Base-by-base conservation (phyloP, 306 rosid species). In the Comarum palustre region DNA sequence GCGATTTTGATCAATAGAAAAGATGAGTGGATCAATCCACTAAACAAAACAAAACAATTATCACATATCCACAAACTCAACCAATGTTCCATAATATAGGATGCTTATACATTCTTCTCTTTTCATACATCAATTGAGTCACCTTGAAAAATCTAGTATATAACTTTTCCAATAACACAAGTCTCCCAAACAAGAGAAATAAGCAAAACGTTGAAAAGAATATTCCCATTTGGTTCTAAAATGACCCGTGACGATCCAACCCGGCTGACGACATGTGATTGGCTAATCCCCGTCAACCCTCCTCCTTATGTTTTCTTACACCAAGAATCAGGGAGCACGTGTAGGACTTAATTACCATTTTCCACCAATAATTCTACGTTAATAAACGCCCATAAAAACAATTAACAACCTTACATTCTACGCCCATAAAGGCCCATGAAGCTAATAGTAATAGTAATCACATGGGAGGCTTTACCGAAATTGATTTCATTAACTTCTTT, bases 371-470 rank as follows among this genome's bases (percentile, higher is more conserved):
- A 73, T 55, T 31, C 9, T 29, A 16, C 6, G 17, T 17, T 24
- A 68, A 50, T 63, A 29, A 27, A 43, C 27, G 13, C 17, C 38
- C 8, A 24, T 27, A 75, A 27, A 39, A 5, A 68, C 34, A 64
- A 54, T 4, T 17, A n/a, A n/a, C n/a, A n/a, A n/a, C n/a, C n/a
- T n/a, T n/a, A n/a, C n/a, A 73, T 55, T 31, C 9, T 29, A 16
- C 6, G 17, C 10, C 19, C 61, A 50, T 63, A 29, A 27, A 43
- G n/a, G 13, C 17, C 38, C 8, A 24, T 27, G 75, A 27, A 39
- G 3, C 1, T 17, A 41, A 43, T 70, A 29, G 45, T 75, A 67
- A 71, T 83, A 57, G 66, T 72, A 79, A 83, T 81, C 86, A 81
- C 87, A 78, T 83, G 87, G 81, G 51, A 24, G 9, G 67, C 19